Conservation (phyloP, 1,139 yeast genomes). For the Hansenula anomala region DNA sequence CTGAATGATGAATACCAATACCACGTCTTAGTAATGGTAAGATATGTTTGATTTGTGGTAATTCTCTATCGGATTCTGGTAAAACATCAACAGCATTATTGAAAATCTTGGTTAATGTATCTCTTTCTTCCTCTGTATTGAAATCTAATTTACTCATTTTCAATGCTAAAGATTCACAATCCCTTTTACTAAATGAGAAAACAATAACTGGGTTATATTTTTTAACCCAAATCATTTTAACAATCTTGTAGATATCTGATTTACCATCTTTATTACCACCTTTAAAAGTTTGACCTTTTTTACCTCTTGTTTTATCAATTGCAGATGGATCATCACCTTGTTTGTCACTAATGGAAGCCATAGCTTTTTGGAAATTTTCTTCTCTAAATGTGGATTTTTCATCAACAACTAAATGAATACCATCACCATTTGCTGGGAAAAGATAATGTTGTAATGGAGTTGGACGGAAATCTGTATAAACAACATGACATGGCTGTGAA, state of each 20-base stretch:
- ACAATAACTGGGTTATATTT: slow-evolving; percentile 97
- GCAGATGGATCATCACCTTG: slow-evolving; percentile 81
- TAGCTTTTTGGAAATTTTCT: slow-evolving; percentile 96
- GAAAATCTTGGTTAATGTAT: slow-evolving; percentile 81
- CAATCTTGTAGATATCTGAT: slow-evolving; percentile 93
- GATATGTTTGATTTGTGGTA: slow-evolving; percentile 91
- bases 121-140: slow-evolving; percentile 89
- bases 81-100: slow-evolving; percentile 81
- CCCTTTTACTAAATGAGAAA: slow-evolving; percentile 92
- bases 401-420: slow-evolving; percentile 94
- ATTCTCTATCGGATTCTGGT: slow-evolving; percentile 85
- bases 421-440: slow-evolving; percentile 97
- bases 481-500: slow-evolving; percentile 96
- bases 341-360: slow-evolving; percentile 85
- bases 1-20: slow-evolving; percentile 98
- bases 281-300: slow-evolving; percentile 80
- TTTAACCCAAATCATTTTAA: slow-evolving; percentile 95
- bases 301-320: slow-evolving; percentile 52
- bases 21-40: slow-evolving; percentile 88
- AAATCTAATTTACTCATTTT: slow-evolving; percentile 95
- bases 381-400: slow-evolving; percentile 95
- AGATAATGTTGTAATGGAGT: slow-evolving; percentile 96
- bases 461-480: slow-evolving; percentile 97
- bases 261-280: slow-evolving; percentile 84
- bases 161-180: slow-evolving; percentile 89